phyloP scores from a whole-genome alignment of 176 grass and related monocot species.

The Aegilops speltoides region DNA sequence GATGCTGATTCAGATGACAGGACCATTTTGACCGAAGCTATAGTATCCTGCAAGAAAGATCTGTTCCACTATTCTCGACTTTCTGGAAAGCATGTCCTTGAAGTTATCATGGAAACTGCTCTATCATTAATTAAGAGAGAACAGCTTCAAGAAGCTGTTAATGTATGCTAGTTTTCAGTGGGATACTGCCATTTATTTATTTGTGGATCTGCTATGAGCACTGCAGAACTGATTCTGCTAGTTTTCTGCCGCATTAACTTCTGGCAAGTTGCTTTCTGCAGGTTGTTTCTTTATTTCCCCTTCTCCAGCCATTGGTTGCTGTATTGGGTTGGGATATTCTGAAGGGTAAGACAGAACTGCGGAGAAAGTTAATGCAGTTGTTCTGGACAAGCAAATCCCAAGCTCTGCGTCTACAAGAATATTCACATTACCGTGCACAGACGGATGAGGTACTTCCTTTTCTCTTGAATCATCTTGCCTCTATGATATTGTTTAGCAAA shows the following conservation, averaged over 20 bases:
- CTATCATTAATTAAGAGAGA: conserved; percentile 76
- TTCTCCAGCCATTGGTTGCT: conserved; percentile 91
- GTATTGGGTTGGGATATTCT: conserved; percentile 94
- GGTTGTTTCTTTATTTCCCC: conserved; percentile 82
- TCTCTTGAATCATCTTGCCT: conserved; percentile 21
- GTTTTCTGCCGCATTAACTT: conserved; percentile 22
- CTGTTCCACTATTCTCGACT: conserved; percentile 82
- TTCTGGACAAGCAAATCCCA: conserved; percentile 98
- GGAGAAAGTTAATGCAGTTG: conserved; percentile 80
- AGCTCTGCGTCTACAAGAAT: conserved; percentile 70
- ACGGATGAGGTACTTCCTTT: conserved; percentile 61
- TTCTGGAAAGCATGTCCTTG: conserved; percentile 73
- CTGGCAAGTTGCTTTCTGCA: conserved; percentile 43
- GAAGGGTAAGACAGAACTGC: conserved; percentile 75
- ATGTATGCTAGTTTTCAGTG: conserved; percentile 59
- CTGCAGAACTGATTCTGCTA: conserved; percentile 26
- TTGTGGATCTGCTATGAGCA: conserved; percentile 14
- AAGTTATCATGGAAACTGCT: conserved; percentile 75
- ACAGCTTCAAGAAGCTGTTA: conserved; percentile 76
- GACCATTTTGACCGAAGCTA: conserved; percentile 24
- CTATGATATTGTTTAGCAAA: neutral
- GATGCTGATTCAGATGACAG: conserved; percentile 35
- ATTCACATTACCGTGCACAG: conserved; percentile 61
- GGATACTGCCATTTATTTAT: neutral
- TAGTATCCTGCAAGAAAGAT: conserved; percentile 80